Conservation (phyloP, 2,329 filamentous ascomycete genomes). For the Nothophaeocryptopus gaeumannii region DNA sequence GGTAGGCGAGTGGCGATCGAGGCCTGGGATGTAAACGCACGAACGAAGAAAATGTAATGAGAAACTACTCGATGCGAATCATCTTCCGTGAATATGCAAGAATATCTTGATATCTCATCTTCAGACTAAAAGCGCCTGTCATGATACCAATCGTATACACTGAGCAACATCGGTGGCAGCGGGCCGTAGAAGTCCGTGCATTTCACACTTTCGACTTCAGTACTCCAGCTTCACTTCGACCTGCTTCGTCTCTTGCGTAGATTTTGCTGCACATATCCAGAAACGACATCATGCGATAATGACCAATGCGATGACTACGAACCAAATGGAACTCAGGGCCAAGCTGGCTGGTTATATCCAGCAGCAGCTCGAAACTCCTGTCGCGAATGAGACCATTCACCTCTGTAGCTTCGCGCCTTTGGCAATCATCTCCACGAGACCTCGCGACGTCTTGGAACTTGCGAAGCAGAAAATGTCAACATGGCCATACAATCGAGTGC, state of each 20-base stretch:
- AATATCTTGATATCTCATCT: no score
- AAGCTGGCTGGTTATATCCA: constrained; percentile 2
- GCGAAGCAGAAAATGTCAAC: constrained; percentile 67
- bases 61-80: neutral
- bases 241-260: neutral
- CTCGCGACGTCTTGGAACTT: constrained; percentile 56
- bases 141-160: no score
- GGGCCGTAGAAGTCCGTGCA: no score
- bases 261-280: neutral
- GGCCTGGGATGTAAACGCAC: no score
- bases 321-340: neutral
- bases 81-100: no score
- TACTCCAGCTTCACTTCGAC: neutral
- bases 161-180: no score
- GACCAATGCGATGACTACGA: no score
- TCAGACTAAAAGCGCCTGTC: no score
- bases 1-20: no score
- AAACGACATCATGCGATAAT: no score
- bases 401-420: constrained; percentile 44
- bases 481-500: constrained; percentile 65
- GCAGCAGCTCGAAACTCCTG: constrained; percentile 11
- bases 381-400: constrained; percentile 33
- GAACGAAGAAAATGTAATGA: no score
- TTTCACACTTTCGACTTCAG: no score
- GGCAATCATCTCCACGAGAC: constrained; percentile 35